phyloP scores from a whole-genome alignment of 129 eudicot species.

The Pulicaria dysenterica region DNA sequence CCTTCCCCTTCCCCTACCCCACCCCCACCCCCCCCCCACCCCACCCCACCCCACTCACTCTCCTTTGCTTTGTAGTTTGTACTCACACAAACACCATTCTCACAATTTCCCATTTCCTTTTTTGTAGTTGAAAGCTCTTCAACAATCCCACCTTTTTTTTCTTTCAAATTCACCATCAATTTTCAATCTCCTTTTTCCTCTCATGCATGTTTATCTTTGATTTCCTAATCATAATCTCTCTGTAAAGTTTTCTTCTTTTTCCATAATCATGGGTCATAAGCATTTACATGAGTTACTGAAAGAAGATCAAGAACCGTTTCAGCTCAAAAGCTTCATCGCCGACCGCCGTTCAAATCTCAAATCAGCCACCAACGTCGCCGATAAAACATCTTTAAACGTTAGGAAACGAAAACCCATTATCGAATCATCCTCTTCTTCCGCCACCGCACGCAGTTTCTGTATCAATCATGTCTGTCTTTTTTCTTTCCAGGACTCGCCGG shows the following conservation, averaged over 20 bases:
- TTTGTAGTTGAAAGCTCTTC: conserved; percentile 40
- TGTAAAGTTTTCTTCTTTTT: not conserved
- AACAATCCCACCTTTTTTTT: conserved; percentile 30
- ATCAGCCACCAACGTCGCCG: conserved; percentile 22
- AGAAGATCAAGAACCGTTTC: conserved; percentile 95
- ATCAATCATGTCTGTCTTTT: conserved; percentile 63
- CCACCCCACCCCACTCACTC: too few relatives aligned
- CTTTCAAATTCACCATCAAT: conserved; percentile 13
- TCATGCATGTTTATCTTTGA: not conserved
- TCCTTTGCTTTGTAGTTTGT: not conserved
- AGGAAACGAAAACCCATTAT: conserved; percentile 47
- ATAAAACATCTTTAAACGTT: conserved; percentile 31
- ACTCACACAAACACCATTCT: conserved; percentile 2
- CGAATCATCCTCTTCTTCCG: conserved; percentile 31
- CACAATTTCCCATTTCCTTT: conserved; percentile 29
- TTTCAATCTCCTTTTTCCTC: conserved; percentile 14
- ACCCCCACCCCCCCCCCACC: too few relatives aligned
- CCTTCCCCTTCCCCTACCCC: too few relatives aligned
- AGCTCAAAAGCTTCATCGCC: conserved; percentile 58
- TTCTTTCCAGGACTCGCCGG: conserved; percentile 62
- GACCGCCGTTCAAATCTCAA: conserved; percentile 52
- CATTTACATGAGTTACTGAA: conserved; percentile 64
- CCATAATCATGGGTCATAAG: conserved; percentile 37
- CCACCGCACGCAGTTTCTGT: conserved; percentile 37
- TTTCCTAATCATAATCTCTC: not conserved